Conservation (phyloP, 2,329 filamentous ascomycete species). For the Ilyonectria sp. region DNA sequence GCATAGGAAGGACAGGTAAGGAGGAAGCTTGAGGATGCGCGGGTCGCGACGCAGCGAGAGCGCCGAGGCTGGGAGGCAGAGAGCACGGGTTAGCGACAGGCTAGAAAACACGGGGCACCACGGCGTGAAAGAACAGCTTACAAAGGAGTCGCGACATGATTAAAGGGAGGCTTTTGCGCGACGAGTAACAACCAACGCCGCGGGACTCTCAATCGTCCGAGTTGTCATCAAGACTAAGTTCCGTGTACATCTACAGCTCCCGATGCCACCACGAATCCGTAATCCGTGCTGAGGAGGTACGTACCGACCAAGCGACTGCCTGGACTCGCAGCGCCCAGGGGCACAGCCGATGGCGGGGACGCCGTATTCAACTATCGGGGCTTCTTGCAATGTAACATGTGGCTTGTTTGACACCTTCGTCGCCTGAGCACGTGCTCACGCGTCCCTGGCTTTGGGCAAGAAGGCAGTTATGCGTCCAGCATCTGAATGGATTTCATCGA, state of each 20-base stretch:
- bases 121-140: conserved; percentile 52
- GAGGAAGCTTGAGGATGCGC: conserved; percentile 85
- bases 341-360: conserved; percentile 1
- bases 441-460: not conserved
- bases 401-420: not conserved
- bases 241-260: conserved; percentile 18
- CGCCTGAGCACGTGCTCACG: conserved; percentile 26
- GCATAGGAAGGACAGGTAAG: conserved; percentile 88
- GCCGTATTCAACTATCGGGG: conserved; percentile 9
- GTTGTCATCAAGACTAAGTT: conserved; percentile 34
- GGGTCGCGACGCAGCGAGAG: conserved; percentile 84
- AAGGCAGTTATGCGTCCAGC: not conserved
- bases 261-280: conserved; percentile 22
- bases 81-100: not conserved
- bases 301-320: conserved; percentile 39
- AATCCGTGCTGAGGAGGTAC: conserved; percentile 34
- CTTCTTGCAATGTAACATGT: conserved; percentile 6
- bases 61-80: conserved; percentile 65
- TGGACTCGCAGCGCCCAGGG: conserved; percentile 30
- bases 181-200: conserved; percentile 19
- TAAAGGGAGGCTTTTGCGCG: conserved; percentile 21
- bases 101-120: not conserved
- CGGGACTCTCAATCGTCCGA: conserved; percentile 29
- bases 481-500: not conserved
- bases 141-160: conserved; percentile 70